phyloP scores from a whole-genome alignment of 768 basidiomycete species.

The Suillus ampliporus region DNA sequence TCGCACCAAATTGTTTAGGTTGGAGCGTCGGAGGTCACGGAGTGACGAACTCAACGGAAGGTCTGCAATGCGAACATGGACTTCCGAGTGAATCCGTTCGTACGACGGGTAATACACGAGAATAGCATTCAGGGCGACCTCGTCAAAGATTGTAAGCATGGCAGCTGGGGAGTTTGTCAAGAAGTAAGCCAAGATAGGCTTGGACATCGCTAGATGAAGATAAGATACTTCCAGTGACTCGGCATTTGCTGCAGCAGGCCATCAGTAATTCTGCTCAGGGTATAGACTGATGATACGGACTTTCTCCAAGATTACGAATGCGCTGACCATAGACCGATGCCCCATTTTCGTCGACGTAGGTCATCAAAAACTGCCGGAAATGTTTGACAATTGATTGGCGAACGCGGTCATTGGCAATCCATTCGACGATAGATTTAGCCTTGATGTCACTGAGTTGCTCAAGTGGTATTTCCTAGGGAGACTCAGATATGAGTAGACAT shows the following conservation, averaged over 20 bases:
- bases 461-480: conserved; percentile 81
- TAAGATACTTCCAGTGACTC: conserved; percentile 98
- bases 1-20: conserved; percentile 95
- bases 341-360: conserved; percentile 91
- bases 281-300: conserved; percentile 50
- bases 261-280: conserved; percentile 19
- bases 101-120: conserved; percentile 96
- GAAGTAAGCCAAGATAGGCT: conserved; percentile 97
- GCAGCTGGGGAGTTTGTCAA: conserved; percentile 92
- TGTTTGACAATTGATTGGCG: conserved; percentile 88
- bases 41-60: conserved; percentile 89
- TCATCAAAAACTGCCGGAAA: conserved; percentile 95
- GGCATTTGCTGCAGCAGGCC: conserved; percentile 71
- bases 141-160: conserved; percentile 94
- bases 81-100: conserved; percentile 96
- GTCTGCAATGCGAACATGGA: conserved; percentile 96
- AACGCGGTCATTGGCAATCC: conserved; percentile 94
- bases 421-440: conserved; percentile 95
- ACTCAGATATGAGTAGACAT: conserved; percentile 21
- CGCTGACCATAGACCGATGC: conserved; percentile 93
- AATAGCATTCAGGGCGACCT: conserved; percentile 92
- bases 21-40: conserved; percentile 89
- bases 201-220: conserved; percentile 89
- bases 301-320: conserved; percentile 93
- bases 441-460: conserved; percentile 98